Evolutionary conservation across 2,329 filamentous ascomycete genomes (phyloP).

Genomic region (Pseudovirgaria hyperparasitica): DNA sequence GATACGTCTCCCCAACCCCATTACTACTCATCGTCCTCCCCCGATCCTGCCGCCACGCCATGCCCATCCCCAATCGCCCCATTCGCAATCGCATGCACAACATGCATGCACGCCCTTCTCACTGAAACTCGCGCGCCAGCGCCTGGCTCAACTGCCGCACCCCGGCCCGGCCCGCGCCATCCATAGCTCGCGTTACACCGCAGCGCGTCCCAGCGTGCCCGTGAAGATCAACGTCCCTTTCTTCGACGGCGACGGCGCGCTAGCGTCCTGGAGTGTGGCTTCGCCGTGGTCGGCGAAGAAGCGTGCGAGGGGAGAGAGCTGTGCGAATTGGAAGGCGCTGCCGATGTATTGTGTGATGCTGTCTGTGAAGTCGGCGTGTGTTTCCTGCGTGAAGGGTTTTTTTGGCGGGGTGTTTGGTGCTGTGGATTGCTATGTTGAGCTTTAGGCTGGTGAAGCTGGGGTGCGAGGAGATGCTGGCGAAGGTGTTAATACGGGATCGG

Average conservation of each 20-base stretch:
- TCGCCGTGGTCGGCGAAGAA: constrained; percentile 41
- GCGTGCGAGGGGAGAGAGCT: constrained; percentile 38
- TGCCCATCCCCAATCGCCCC: constrained; percentile 40
- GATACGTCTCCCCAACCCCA: constrained; percentile 43
- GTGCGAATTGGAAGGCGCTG: constrained; percentile 42
- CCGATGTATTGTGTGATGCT: constrained; percentile 41
- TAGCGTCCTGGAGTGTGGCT: constrained; percentile 31
- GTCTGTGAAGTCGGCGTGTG: constrained; percentile 30
- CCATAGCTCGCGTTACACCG: constrained; percentile 41
- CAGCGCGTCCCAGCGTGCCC: constrained; percentile 40
- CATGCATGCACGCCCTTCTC: constrained; percentile 43
- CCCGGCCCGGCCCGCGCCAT: constrained; percentile 40
- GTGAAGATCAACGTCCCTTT: constrained; percentile 48
- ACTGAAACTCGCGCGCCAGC: constrained; percentile 44
- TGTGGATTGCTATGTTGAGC: constrained; percentile 41
- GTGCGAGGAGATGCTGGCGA: constrained; percentile 37
- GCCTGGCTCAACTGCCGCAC: constrained; percentile 44
- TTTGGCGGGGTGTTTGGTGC: constrained; percentile 42
- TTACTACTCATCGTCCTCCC: constrained; percentile 47
- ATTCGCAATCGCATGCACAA: constrained; percentile 48
- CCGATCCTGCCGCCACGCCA: constrained; percentile 31
- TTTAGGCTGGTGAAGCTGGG: constrained; percentile 37
- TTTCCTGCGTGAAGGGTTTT: constrained; percentile 44
- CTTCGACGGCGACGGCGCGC: too few species aligned
- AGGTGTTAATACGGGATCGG: too few species aligned